Base-by-base conservation (phyloP, 352 stramenopile species). In the Pythium diclinum region DNA sequence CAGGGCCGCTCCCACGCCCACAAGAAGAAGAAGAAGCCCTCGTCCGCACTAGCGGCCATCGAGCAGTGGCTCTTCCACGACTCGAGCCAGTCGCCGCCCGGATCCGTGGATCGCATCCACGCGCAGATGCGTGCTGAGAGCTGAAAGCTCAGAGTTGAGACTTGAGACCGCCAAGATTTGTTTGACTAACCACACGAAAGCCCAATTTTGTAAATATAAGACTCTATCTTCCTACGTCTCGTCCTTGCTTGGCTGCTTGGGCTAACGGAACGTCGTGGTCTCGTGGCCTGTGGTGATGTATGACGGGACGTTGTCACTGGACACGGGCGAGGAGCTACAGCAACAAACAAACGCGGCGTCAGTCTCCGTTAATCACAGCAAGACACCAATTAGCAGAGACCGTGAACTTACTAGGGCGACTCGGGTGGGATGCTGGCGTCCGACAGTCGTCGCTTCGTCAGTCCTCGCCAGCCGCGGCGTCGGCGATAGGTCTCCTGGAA, bases 401-500 rank as follows among this genome's bases (percentile, higher is more conserved):
- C 13, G 46, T 19, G 19, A 17, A 57, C 59, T 10, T 65, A 65
- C 61, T 68, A 89, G 16, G 81, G 81, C 0, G 81, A 88, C 55
- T 90, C 81, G 30, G 79, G 75, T 9, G 81, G 79, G 55, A 90
- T 82, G 55, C 82, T 91, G 46, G 83, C 79, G 59, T 93, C 85
- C 56, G 85, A 93, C 9, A 91, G 65, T 25, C 85, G 77, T 23
- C 85, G 85, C 68, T 93, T 93, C 85, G 91, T 91, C 47, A 93
- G 81, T 44, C 85, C 85, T 40, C 85, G 77, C 85, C 85, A 93
- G 49, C 85, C 85, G 25, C 85, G 81, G 34, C 85, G 79, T 9
- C 81, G 79, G 28, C 83, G 81, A 49, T 87, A 76, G 10, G 85
- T 89, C 68, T 93, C 85, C 70, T 91, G 81, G 65, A 87, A 88